Evolutionary conservation across 495 filamentous ascomycete genomes (phyloP).

Genomic region (Oidiodendron maius): DNA sequence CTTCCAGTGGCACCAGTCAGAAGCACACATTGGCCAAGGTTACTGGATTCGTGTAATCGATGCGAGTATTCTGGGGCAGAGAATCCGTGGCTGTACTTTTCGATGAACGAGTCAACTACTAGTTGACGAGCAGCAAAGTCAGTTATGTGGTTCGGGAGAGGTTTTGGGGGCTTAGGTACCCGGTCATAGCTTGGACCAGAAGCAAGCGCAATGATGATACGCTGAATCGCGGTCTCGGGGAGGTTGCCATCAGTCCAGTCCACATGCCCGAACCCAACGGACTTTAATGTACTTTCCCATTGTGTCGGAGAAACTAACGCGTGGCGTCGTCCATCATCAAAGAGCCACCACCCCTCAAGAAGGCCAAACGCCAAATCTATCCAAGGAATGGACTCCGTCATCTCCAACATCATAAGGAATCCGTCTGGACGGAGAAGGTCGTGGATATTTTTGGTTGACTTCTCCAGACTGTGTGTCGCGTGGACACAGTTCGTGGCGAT

Average conservation of each 20-base stretch:
- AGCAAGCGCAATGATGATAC: conserved; percentile 40
- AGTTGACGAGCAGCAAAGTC: conserved; percentile 25
- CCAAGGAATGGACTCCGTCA: conserved; percentile 26
- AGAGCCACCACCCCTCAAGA: conserved; percentile 48
- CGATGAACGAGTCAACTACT: conserved; percentile 27
- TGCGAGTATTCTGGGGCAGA: not conserved
- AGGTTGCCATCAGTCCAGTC: conserved; percentile 41
- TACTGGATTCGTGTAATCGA: no score
- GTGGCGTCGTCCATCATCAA: conserved; percentile 40
- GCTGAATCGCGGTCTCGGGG: conserved; percentile 34
- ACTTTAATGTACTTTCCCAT: conserved; percentile 35
- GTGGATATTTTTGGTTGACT: conserved; percentile 37
- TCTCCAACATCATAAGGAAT: conserved; percentile 10
- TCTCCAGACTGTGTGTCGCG: conserved; percentile 41
- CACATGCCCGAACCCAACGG: conserved; percentile 39
- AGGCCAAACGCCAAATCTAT: conserved; percentile 37
- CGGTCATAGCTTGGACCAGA: conserved; percentile 29
- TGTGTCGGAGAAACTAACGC: conserved; percentile 27
- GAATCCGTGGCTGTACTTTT: conserved; percentile 22
- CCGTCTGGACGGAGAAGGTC: conserved; percentile 19
- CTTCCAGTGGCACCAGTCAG: conserved; percentile 50
- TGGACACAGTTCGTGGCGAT: conserved; percentile 45
- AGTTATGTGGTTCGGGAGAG: conserved; percentile 21
- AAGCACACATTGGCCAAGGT: conserved; percentile 26
- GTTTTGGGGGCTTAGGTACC: conserved; percentile 17